phyloP scores from a whole-genome alignment of 768 basidiomycete species.

The Vararia minispora region DNA sequence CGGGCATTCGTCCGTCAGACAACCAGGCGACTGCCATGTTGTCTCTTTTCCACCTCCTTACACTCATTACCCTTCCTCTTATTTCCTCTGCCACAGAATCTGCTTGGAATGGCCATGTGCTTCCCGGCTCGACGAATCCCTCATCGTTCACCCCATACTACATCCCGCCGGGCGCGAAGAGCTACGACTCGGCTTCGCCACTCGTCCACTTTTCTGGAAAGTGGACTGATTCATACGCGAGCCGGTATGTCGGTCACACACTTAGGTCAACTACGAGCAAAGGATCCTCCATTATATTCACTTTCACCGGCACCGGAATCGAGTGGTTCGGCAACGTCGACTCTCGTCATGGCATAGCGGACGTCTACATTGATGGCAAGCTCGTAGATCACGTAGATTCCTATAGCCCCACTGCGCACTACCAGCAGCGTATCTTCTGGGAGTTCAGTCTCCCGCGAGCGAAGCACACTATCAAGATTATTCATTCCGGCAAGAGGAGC shows the following conservation, averaged over 20 bases:
- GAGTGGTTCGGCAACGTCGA: conserved; percentile 67
- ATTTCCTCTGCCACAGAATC: conserved; percentile 22
- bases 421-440: conserved; percentile 60
- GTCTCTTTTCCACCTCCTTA: conserved; percentile 6
- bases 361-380: conserved; percentile 49
- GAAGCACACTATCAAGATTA: conserved; percentile 53
- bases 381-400: conserved; percentile 34
- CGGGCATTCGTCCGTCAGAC: too few relatives aligned
- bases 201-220: conserved; percentile 49
- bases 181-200: conserved; percentile 60
- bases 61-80: conserved; percentile 16
- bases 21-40: too few relatives aligned
- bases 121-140: conserved; percentile 34
- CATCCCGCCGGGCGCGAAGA: conserved; percentile 60
- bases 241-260: conserved; percentile 37
- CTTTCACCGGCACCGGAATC: conserved; percentile 63
- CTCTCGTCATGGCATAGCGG: conserved; percentile 39
- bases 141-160: conserved; percentile 56
- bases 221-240: conserved; percentile 47
- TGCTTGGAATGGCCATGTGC: conserved; percentile 63
- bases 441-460: conserved; percentile 36
- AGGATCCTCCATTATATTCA: conserved; percentile 41
- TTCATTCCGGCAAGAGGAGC: conserved; percentile 37
- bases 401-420: conserved; percentile 24
- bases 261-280: conserved; percentile 37